A percentile compares a stretch with the other conserved stretches of the same genome.
Conservation (phyloP, 306 rosid genomes). For the Gastrolobium bilobum region DNA sequence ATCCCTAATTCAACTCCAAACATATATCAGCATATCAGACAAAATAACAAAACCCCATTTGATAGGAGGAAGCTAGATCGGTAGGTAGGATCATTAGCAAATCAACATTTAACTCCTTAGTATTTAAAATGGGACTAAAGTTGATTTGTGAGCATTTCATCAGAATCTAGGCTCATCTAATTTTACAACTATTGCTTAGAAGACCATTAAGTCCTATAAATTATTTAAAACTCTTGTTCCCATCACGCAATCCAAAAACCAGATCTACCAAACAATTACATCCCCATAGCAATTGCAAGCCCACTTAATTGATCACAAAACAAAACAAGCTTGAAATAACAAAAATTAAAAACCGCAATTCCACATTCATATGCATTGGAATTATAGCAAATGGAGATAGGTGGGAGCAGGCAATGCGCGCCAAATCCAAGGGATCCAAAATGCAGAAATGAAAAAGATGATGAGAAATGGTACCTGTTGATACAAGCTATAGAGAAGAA, state of each 20-base stretch:
- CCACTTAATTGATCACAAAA: neutral
- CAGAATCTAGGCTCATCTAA: neutral
- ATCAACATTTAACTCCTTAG: neutral
- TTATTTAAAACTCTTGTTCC: neutral
- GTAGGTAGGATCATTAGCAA: neutral
- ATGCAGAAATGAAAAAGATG: conserved; percentile 1
- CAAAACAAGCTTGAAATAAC: neutral
- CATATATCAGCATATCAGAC: conserved; percentile 22
- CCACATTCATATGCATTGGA: neutral
- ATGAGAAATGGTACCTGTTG: conserved; percentile 68
- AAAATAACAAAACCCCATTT: neutral
- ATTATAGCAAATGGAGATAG: neutral
- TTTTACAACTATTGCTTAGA: neutral
- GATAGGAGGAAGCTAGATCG: neutral
- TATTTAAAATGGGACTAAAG: neutral
- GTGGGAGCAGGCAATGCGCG: neutral
- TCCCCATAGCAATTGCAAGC: neutral
- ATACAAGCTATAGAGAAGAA: conserved; percentile 79
- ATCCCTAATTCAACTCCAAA: conserved; percentile 4
- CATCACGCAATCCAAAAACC: conserved; percentile 33
- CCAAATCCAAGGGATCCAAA: neutral
- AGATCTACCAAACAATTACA: conserved; percentile 58
- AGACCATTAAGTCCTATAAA: neutral
- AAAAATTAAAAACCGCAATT: conserved; percentile 6
- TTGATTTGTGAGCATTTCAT: conserved; percentile 31